Evolutionary conservation across 2,329 filamentous ascomycete genomes (phyloP).

Genomic region (Penicillium sp.): DNA sequence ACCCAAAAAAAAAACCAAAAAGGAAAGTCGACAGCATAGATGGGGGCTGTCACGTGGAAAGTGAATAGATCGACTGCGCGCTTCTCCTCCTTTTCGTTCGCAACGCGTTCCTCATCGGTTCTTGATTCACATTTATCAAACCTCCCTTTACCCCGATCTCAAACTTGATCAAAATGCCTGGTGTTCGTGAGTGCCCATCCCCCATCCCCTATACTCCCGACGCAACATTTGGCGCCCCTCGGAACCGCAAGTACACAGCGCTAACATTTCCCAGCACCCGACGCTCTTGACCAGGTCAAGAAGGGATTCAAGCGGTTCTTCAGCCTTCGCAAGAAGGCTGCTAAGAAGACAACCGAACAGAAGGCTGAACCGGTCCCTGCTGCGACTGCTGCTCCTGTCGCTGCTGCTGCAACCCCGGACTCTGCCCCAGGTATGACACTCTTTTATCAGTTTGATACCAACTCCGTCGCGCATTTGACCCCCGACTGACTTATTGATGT

Average conservation of each 20-base stretch:
- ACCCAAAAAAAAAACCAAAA: neutral
- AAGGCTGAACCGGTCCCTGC: neutral
- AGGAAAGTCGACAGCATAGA: neutral
- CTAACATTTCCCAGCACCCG: slow-evolving; percentile 3
- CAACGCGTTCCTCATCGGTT: neutral
- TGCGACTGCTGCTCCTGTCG: neutral
- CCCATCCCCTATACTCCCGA: neutral
- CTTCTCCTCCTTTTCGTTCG: slow-evolving; percentile 7
- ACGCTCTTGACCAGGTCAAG: slow-evolving; percentile 10
- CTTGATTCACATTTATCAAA: neutral
- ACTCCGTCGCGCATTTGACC: neutral
- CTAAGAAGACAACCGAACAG: neutral
- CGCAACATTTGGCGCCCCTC: neutral
- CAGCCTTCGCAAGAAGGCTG: slow-evolving; percentile 9
- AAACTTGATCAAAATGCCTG: slow-evolving; percentile 8
- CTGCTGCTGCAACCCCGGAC: neutral
- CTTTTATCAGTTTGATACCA: neutral
- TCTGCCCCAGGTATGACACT: slow-evolving; percentile 1
- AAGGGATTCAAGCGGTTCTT: slow-evolving; percentile 11
- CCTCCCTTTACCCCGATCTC: neutral
- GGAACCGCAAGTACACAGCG: neutral
- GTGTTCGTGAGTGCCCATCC: slow-evolving; percentile 9
- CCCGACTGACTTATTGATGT: neutral
- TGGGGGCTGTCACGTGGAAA: neutral
- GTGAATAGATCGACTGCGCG: neutral